Evolutionary conservation across 2,329 filamentous ascomycete genomes (phyloP), one percentile per base, ranked within the genome.

Genomic region (Colletotrichum sansevieriae): DNA sequence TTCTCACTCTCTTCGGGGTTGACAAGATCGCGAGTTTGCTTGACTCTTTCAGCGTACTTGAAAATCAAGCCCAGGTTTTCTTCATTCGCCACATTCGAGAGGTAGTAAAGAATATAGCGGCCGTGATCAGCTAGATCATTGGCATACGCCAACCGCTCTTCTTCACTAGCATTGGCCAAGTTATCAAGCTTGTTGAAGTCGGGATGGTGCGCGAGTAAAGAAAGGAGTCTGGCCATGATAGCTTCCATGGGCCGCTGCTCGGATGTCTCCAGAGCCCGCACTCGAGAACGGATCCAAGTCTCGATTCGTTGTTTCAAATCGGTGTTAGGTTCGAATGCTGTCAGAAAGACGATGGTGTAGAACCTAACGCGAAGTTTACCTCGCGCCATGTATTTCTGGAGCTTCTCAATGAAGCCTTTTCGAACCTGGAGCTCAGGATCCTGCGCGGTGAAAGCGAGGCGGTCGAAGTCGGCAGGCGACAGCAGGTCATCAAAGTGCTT

Each of bases 11-110:
- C 84, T 1, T 85, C 82, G 0, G 89, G 87, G 25, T 87, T 86
- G 69, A 98, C 89, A 12, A 88, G 92, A 77, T 99, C 96, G 47
- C 89, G 87, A 10, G 95, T 92, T 78, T 95, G 92, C 83, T 99
- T 99, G 63, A 97, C 91, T 10, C 94, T 90, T 79, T 98, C 95
- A 12, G 94, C 94, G 70, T 98, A 92, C 78, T 96, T 94, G 83
- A 92, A 96, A 46, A 99, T 94, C 70, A 97, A 83, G 0, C 92
- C 92, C 15, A 98, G 85, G 74, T 98, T 99, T 51, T 93, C 88
- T 77, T 97, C 92, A 0, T 90, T 95, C 10, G 93, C 93, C 18
- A 98, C 90, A 43, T 91, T 89, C 70, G 87, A 90, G 54, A 98
- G 84, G 76, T 97, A 99, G 81, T 95, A 98, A 47, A 98, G 79